Evolutionary conservation across 1,139 yeast genomes (phyloP).

Genomic region (Geotrichum restrictum): DNA sequence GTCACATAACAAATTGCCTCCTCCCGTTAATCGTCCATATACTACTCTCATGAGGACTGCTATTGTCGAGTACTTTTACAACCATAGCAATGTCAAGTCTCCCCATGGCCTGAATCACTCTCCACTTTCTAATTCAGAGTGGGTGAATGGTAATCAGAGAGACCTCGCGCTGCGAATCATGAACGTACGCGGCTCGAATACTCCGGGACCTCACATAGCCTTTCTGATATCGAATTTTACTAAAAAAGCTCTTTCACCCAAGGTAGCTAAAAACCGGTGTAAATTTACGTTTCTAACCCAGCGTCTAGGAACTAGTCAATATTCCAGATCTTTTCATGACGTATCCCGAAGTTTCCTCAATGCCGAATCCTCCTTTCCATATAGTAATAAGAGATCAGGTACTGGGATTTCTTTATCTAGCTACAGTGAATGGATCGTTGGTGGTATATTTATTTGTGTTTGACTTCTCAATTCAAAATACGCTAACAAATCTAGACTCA

Average conservation of each 20-base stretch:
- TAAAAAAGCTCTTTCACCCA: no score
- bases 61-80: conserved; percentile 7
- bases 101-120: conserved; percentile 4
- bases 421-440: conserved; percentile 6
- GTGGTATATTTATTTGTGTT: conserved; percentile 6
- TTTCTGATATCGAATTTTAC: not conserved
- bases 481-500: conserved; percentile 10
- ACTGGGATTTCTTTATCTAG: conserved; percentile 23
- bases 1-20: no score
- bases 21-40: no score
- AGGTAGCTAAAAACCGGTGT: no score
- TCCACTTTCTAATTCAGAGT: not conserved
- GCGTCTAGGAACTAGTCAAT: conserved; percentile 10
- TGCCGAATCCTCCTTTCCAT: conserved; percentile 15
- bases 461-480: not conserved
- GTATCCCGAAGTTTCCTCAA: conserved; percentile 11
- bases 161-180: not conserved
- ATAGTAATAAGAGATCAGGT: conserved; percentile 21
- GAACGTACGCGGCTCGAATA: not conserved
- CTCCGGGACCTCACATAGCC: not conserved
- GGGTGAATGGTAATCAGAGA: not conserved
- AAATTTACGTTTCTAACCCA: not conserved
- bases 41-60: not conserved
- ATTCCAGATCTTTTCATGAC: conserved; percentile 10
- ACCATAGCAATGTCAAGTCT: conserved; percentile 4